Evolutionary conservation across 495 filamentous ascomycete species (phyloP).

Genomic region (Penicillium tannophilum): DNA sequence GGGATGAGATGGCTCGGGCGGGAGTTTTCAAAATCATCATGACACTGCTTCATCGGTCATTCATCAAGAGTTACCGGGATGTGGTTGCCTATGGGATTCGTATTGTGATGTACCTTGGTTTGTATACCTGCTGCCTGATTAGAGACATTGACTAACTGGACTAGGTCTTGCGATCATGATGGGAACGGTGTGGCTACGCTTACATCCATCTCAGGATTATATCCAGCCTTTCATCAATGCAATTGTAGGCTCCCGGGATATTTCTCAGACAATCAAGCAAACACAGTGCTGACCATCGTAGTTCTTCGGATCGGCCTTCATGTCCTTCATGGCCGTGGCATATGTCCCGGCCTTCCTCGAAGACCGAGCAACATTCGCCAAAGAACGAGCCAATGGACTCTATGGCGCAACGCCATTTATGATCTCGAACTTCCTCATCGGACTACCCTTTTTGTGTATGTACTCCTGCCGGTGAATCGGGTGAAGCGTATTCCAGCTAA

Average conservation of each 20-base stretch:
- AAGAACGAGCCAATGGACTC: constrained; percentile 80
- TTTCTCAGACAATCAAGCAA: background rate
- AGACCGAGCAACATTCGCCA: constrained; percentile 70
- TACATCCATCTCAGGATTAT: constrained; percentile 61
- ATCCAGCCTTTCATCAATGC: constrained; percentile 81
- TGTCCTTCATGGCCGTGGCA: constrained; percentile 89
- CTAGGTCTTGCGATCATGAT: constrained; percentile 76
- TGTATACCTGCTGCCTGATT: constrained; percentile 7
- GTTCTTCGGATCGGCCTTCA: constrained; percentile 82
- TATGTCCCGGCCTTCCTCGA: constrained; percentile 84
- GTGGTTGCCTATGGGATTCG: constrained; percentile 81
- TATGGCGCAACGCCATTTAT: constrained; percentile 73
- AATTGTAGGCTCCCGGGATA: constrained; percentile 48
- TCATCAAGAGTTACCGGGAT: constrained; percentile 80
- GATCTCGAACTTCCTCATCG: constrained; percentile 78
- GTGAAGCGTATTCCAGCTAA: too few species aligned
- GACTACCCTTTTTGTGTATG: constrained; percentile 70
- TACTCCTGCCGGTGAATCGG: background rate
- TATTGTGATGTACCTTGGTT: constrained; percentile 78
- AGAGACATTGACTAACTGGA: constrained; percentile 8
- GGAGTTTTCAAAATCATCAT: constrained; percentile 34
- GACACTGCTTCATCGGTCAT: constrained; percentile 68
- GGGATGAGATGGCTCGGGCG: constrained; percentile 32
- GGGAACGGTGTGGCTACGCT: constrained; percentile 81
- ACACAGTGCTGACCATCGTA: constrained; percentile 9